Evolutionary conservation across 2,329 filamentous ascomycete species (phyloP).

Genomic region (Westerdykella sp.): DNA sequence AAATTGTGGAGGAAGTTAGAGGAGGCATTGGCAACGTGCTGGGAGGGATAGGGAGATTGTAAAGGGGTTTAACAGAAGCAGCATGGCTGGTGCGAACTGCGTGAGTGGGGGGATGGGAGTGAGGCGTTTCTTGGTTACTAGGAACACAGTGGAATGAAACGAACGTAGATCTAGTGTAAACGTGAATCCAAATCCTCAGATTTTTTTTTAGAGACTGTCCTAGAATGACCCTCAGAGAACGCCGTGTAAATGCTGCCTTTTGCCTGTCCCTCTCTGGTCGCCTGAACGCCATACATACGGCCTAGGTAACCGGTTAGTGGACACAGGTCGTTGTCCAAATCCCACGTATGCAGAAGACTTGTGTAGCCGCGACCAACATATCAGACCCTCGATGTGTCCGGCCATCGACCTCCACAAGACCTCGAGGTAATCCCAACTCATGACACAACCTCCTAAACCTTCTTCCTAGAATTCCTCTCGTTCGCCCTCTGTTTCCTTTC

Average conservation of each 20-base stretch:
- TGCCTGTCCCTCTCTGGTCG: neutral
- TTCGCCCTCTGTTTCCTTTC: slow-evolving; percentile 42
- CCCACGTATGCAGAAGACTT: too few relatives aligned
- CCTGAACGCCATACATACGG: neutral
- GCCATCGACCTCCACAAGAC: neutral
- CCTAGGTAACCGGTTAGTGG: too few relatives aligned
- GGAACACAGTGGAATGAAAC: neutral
- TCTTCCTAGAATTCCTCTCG: slow-evolving; percentile 63
- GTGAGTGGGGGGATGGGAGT: too few relatives aligned
- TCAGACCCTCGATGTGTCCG: neutral
- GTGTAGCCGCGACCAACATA: neutral
- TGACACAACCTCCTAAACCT: slow-evolving; percentile 14
- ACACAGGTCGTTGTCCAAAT: too few relatives aligned
- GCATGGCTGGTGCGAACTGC: too few relatives aligned
- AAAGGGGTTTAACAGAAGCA: too few relatives aligned
- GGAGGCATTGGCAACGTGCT: slow-evolving; percentile 33
- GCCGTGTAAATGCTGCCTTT: neutral
- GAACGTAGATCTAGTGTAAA: neutral
- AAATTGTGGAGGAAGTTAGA: slow-evolving; percentile 48
- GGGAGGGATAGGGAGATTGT: slow-evolving; percentile 7
- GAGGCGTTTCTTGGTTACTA: neutral
- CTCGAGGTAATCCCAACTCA: neutral
- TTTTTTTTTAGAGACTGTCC: too few relatives aligned
- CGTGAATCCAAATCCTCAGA: too few relatives aligned
- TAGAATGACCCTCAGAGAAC: neutral